Evolutionary conservation across 257 asterid genomes (phyloP).

Genomic region (Solanum megistacrolobum): DNA sequence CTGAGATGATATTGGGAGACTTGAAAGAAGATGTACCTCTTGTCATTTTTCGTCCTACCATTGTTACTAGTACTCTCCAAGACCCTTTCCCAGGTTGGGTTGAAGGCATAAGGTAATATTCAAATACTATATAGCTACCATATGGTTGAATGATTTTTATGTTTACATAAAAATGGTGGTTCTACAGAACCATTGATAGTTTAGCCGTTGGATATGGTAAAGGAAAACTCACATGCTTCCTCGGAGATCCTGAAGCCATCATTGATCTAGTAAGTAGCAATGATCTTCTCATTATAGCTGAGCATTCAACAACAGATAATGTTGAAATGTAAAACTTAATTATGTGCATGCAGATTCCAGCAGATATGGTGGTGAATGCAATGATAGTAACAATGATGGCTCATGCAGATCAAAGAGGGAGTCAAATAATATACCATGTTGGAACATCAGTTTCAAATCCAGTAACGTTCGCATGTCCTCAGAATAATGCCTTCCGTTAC

Average conservation of each 20-base stretch:
- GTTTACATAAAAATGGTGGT: not conserved
- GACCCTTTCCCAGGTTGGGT: constrained; percentile 92
- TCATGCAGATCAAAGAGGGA: constrained; percentile 29
- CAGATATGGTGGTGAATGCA: constrained; percentile 93
- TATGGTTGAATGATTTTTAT: not conserved
- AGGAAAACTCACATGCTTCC: constrained; percentile 60
- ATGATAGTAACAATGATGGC: constrained; percentile 69
- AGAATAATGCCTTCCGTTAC: constrained; percentile 38
- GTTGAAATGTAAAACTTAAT: not conserved
- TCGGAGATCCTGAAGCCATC: constrained; percentile 42
- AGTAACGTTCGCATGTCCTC: constrained; percentile 17
- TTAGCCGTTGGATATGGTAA: constrained; percentile 69
- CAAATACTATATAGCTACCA: not conserved
- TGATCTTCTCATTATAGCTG: not conserved
- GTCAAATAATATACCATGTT: constrained; percentile 45
- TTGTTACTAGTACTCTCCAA: constrained; percentile 58
- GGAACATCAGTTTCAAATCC: constrained; percentile 86
- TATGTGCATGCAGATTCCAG: constrained; percentile 55
- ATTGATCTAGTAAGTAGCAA: constrained; percentile 48
- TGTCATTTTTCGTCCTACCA: constrained; percentile 64
- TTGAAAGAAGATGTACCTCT: constrained; percentile 34
- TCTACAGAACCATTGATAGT: constrained; percentile 80
- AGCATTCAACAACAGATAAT: not conserved
- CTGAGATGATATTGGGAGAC: constrained; percentile 56
- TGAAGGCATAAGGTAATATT: constrained; percentile 65